phyloP scores from a whole-genome alignment of 2,329 filamentous ascomycete genomes.

The Davidsoniella virescens region DNA sequence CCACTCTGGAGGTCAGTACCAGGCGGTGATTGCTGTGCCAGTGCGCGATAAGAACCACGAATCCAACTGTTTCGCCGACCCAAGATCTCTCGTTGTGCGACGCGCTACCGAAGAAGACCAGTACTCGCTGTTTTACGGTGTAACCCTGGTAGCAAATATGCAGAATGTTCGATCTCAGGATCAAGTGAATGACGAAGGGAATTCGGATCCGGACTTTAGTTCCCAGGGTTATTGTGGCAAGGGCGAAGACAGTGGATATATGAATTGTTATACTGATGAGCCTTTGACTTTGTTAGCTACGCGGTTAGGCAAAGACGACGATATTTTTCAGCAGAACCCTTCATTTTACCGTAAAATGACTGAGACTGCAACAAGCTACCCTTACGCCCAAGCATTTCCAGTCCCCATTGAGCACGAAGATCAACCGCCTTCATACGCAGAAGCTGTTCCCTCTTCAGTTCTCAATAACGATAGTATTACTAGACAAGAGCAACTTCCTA shows the following conservation, averaged over 20 bases:
- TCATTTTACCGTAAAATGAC: conserved; percentile 5
- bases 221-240: too few relatives aligned
- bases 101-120: conserved; percentile 3
- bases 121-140: conserved; percentile 11
- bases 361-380: conserved; percentile 5
- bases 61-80: conserved; percentile 6
- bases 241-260: too few relatives aligned
- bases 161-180: too few relatives aligned
- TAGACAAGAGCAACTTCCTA: not conserved
- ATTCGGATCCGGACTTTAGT: too few relatives aligned
- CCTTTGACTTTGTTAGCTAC: conserved; percentile 8
- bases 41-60: conserved; percentile 11
- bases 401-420: conserved; percentile 12
- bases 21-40: conserved; percentile 11
- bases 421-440: conserved; percentile 13
- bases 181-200: too few relatives aligned
- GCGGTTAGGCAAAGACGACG: conserved; percentile 8
- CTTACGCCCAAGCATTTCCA: conserved; percentile 10
- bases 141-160: conserved; percentile 5
- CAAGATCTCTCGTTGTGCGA: conserved; percentile 7
- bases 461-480: not conserved
- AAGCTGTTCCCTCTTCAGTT: conserved; percentile 11
- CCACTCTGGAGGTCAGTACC: conserved; percentile 12
- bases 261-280: too few relatives aligned
- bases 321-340: conserved; percentile 8